Percentiles rank a stretch among this genome's conserved stretches.
Evolutionary conservation across 345 rosid species (phyloP).

Genomic region (Hibiscus trionum): DNA sequence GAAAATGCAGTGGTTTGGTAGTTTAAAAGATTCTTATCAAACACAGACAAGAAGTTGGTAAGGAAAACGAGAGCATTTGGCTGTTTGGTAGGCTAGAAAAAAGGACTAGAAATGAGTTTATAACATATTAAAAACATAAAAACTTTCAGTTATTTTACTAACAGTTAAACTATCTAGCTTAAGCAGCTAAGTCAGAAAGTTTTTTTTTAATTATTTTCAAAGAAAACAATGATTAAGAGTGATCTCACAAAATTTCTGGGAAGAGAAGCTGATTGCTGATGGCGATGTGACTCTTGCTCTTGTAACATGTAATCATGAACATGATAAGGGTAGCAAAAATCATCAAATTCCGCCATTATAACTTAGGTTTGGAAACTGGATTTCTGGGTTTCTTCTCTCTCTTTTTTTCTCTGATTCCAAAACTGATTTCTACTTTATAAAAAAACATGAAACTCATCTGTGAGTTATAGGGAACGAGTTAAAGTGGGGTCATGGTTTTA

Average conservation of each 20-base stretch:
- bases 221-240: slow-evolving; percentile 4
- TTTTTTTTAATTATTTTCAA: not conserved
- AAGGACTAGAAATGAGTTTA: too few species aligned
- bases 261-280: slow-evolving; percentile 12
- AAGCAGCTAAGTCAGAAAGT: not conserved
- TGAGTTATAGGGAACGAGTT: slow-evolving; percentile 36
- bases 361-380: not conserved
- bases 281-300: slow-evolving; percentile 19
- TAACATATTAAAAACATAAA: not conserved
- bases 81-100: slow-evolving; percentile 11
- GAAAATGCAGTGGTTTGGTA: slow-evolving; percentile 7
- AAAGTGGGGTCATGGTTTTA: slow-evolving; percentile 19
- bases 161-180: not conserved
- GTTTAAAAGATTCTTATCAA: not conserved
- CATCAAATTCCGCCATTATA: slow-evolving; percentile 21
- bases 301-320: slow-evolving; percentile 15
- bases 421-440: slow-evolving; percentile 14
- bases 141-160: not conserved
- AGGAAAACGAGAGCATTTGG: slow-evolving; percentile 14
- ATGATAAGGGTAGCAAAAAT: slow-evolving; percentile 21
- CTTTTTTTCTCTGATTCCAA: slow-evolving; percentile 6
- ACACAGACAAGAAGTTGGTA: slow-evolving; percentile 8
- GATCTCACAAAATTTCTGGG: slow-evolving; percentile 22
- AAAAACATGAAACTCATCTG: slow-evolving; percentile 15
- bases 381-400: not conserved